Evolutionary conservation across 345 rosid species (phyloP).

Genomic region (Sonneratia alba): DNA sequence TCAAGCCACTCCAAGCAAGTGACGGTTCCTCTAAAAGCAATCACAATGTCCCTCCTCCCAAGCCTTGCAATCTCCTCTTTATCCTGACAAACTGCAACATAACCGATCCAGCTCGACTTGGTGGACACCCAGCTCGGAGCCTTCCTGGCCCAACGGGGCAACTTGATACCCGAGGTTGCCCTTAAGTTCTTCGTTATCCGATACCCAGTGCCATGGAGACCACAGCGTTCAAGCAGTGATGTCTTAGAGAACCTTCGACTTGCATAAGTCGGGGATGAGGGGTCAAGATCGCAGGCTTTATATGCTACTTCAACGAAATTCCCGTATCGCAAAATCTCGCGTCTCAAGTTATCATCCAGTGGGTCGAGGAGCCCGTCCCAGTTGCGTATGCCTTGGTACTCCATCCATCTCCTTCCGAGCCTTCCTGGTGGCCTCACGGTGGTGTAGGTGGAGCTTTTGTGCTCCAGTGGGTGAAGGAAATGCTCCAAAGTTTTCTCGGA

Average conservation of each 20-base stretch:
- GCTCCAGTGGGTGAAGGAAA: neutral
- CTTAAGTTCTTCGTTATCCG: slow-evolving; percentile 50
- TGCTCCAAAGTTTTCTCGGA: neutral
- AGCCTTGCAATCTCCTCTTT: slow-evolving; percentile 66
- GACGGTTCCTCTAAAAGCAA: slow-evolving; percentile 77
- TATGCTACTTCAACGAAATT: slow-evolving; percentile 73
- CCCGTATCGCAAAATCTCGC: slow-evolving; percentile 81
- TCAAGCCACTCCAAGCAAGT: slow-evolving; percentile 95
- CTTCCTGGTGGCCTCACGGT: slow-evolving; percentile 7
- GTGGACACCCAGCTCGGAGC: slow-evolving; percentile 59
- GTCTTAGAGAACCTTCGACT: slow-evolving; percentile 42
- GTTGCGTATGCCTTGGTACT: slow-evolving; percentile 46
- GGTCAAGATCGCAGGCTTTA: slow-evolving; percentile 60
- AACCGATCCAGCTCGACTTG: slow-evolving; percentile 91
- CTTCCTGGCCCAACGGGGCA: slow-evolving; percentile 64
- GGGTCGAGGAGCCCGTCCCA: slow-evolving; percentile 79
- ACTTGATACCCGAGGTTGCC: slow-evolving; percentile 62
- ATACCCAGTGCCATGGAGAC: slow-evolving; percentile 53
- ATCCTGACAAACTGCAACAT: slow-evolving; percentile 80
- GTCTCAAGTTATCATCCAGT: slow-evolving; percentile 64
- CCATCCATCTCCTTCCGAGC: slow-evolving; percentile 37
- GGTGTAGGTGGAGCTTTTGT: neutral
- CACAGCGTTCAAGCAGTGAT: slow-evolving; percentile 48
- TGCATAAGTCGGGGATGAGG: slow-evolving; percentile 56
- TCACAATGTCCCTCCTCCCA: slow-evolving; percentile 80